These are phyloP conservation scores for Blastocystis sp. DNA, from an alignment of 352 stramenopile species.

Conservation along the genomic window DNA sequence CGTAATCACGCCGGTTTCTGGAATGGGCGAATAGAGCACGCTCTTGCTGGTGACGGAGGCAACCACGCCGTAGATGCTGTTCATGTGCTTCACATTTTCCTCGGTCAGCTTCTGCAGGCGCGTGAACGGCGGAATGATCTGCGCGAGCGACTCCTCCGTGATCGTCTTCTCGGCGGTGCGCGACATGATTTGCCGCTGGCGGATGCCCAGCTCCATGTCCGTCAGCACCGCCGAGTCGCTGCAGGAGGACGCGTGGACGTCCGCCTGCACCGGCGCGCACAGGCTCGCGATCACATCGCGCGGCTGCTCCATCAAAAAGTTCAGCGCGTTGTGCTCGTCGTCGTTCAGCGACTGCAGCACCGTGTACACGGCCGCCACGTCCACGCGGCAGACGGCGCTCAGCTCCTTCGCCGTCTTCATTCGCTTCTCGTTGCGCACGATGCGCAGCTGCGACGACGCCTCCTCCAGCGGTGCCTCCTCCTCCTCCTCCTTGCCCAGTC, in stretches of 20 bases:
- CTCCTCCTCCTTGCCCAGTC: neutral
- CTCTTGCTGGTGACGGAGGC: neutral
- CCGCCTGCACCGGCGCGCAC: neutral
- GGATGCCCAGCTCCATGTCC: conserved; percentile 22
- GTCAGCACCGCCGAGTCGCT: conserved; percentile 16
- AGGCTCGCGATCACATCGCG: neutral
- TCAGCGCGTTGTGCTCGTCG: conserved; percentile 3
- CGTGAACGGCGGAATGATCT: conserved; percentile 53
- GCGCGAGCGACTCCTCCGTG: conserved; percentile 56
- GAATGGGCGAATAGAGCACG: conserved; percentile 48
- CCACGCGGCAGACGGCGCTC: conserved; percentile 2
- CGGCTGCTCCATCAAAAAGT: conserved; percentile 39
- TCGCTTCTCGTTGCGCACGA: neutral
- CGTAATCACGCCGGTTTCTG: conserved; percentile 34
- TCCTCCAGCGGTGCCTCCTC: neutral
- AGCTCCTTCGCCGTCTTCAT: conserved; percentile 27
- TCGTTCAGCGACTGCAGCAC: conserved; percentile 48
- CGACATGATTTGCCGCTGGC: conserved; percentile 5
- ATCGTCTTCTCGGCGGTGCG: conserved; percentile 50
- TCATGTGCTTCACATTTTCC: neutral
- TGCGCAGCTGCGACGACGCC: neutral
- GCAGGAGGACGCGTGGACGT: neutral
- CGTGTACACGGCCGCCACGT: conserved; percentile 4
- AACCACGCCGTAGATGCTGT: conserved; percentile 28
- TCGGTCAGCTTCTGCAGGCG: conserved; percentile 22